These are phyloP conservation scores for Rhododendron mucronatum DNA, from an alignment of 148 eudicot genomes.

Conservation along the genomic window DNA sequence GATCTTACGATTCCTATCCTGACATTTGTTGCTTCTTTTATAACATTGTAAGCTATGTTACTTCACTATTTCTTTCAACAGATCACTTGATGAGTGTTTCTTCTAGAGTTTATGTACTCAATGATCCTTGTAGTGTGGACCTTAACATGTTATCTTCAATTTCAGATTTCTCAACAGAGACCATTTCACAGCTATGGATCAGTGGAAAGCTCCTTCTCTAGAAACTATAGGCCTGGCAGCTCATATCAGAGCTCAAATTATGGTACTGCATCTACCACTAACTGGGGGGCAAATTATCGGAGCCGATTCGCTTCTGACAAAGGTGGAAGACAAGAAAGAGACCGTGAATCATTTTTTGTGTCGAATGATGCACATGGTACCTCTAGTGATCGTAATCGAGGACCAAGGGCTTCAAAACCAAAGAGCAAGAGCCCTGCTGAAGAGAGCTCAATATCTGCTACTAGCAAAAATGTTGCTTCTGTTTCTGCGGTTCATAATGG, in stretches of 20 bases:
- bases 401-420: constrained; percentile 83
- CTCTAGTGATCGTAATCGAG: constrained; percentile 80
- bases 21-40: background rate
- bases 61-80: background rate
- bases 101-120: background rate
- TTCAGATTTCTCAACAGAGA: constrained; percentile 62
- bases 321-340: constrained; percentile 63
- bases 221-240: constrained; percentile 49
- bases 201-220: constrained; percentile 40
- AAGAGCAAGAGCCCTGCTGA: constrained; percentile 50
- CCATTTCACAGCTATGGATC: constrained; percentile 68
- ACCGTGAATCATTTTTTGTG: constrained; percentile 35
- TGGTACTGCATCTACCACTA: constrained; percentile 41
- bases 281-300: constrained; percentile 41
- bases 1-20: background rate
- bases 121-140: background rate
- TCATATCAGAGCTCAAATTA: constrained; percentile 48
- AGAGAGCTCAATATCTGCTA: constrained; percentile 31
- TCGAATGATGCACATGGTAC: constrained; percentile 36
- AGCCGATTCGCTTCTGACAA: constrained; percentile 49
- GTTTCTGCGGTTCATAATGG: constrained; percentile 43
- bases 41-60: background rate
- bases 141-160: background rate
- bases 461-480: constrained; percentile 42
- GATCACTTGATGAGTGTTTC: background rate